Evolutionary conservation across 2,329 filamentous ascomycete species (phyloP), one percentile per base, ranked within the genome.

Genomic region (Bisporella sp.): DNA sequence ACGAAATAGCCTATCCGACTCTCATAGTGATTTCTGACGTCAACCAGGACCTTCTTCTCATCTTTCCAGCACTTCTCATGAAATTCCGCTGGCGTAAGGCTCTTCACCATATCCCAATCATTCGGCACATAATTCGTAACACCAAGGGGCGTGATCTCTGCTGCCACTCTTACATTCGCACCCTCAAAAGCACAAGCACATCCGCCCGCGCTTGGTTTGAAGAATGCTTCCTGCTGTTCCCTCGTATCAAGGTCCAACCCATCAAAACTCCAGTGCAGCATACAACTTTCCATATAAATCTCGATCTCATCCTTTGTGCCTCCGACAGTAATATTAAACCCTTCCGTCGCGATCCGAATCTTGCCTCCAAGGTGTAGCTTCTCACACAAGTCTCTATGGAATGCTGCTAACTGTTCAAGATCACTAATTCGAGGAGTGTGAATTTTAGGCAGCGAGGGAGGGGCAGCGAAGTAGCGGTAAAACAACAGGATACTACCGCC

Each of bases 21-120:
- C 46, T 66, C 64, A 30, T 66, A 66, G 51, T 66, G 56, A 51
- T 66, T 66, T 13, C 64, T 52, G 9, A 66, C 57, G 55, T 66
- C 64, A 11, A 66, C 29, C 9, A 66, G 48, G 21, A 62, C 46
- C 21, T 47, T 47, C 28, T 49, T 37, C n/a, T 60, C 50, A 45
- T 29, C 21, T 32, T 21, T 39, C 21, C 28, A 44, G 37, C 60
- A 64, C 39, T 53, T 54, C n/a, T 53, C 52, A 42, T 66, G 64
- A 28, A 64, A 66, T 5, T 62, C 58, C 9, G 43, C 53, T 5
- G 64, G 64, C 28, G 41, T 54, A 1, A 66, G 47, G 28, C 52
- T 51, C 13, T 59, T 56, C 6, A 66, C 59, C 5, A 46, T 42
- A 37, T 57, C 54, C 64, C 64, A 66, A 39, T 57, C 47, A 8